phyloP scores from a whole-genome alignment of 139 green algal species.

The Chlorella sp. region DNA sequence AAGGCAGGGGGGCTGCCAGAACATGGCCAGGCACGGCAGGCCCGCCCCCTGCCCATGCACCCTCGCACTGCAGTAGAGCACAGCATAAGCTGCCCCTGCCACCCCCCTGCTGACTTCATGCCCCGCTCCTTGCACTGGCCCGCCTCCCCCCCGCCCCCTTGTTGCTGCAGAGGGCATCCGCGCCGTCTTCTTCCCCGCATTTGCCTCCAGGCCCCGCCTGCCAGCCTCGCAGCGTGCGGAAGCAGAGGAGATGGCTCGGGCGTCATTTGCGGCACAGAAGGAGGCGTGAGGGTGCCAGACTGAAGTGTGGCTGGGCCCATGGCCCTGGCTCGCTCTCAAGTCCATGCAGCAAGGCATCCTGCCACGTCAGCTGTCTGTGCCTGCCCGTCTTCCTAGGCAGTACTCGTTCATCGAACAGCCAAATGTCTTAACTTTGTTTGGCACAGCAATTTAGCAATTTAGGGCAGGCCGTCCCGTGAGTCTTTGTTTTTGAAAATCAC shows the following conservation, averaged over 20 bases:
- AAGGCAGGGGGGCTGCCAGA: background rate
- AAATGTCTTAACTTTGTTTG: too few relatives aligned
- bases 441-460: too few relatives aligned
- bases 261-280: background rate
- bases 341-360: too few relatives aligned
- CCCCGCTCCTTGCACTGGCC: background rate
- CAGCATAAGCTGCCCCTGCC: too few relatives aligned
- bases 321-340: too few relatives aligned
- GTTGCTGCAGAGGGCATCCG: conserved; percentile 56
- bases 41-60: background rate
- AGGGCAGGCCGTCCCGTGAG: too few relatives aligned
- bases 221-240: background rate
- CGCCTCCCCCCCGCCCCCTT: background rate
- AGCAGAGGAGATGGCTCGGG: background rate
- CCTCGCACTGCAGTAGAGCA: background rate
- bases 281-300: too few relatives aligned
- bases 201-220: conserved; percentile 65
- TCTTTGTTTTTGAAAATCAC: too few relatives aligned
- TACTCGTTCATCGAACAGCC: too few relatives aligned
- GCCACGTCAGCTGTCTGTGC: too few relatives aligned
- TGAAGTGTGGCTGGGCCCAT: too few relatives aligned
- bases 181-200: conserved; percentile 80
- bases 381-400: too few relatives aligned
- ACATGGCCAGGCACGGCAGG: background rate
- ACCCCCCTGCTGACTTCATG: background rate